Evolutionary conservation across 1,284 basidiomycete species (phyloP), one percentile per base, ranked within the genome.

Genomic region (Ustilago nuda): DNA sequence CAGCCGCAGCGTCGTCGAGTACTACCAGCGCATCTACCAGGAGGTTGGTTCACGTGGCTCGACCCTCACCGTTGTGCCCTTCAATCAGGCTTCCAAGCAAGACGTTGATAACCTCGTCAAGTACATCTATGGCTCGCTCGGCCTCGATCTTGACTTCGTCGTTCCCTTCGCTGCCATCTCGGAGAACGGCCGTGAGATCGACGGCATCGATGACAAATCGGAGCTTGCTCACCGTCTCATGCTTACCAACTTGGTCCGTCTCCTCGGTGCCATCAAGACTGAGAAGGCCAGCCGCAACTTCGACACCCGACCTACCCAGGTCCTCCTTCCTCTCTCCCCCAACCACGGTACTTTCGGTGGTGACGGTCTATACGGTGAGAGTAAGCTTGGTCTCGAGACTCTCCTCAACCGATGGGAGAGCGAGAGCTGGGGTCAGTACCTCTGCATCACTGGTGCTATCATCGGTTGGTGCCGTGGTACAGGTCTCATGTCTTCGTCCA

Each of bases 341-440:
- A 99, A 99, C 87, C 96, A 98, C 85, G 96, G 96, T 81, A 89
- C 96, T 55, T 98, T 99, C 87, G 96, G 96, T 55, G 97, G 95
- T 83, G 97, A 98, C 85, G 97, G 97, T 79, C 89, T 99, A 56
- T 99, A 99, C 87, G 95, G 95, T 7, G 96, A 99, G 87, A 97
- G 94, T 45, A 99, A 99, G 91, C 95, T 99, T 79, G 94, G 95
- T 32, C 89, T 99, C 71, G 96, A 98, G 88, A 98, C 96, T 0
- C 89, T 99, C 39, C 98, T 98, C 91, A 94, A 97, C 87, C 91
- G 96, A 63, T 98, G 96, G 96, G 91, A n/a, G 95, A 98, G 87
- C 94, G 94, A 83, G 70, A 79, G 77, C 85, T 99, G 96, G 97
- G 95, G 95, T 76, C 95, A 98, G 88, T 99, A 99, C 87, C 90